These are phyloP conservation scores for Saturnispora hagleri DNA, from an alignment of 805 yeast species.

Conservation along the genomic window DNA sequence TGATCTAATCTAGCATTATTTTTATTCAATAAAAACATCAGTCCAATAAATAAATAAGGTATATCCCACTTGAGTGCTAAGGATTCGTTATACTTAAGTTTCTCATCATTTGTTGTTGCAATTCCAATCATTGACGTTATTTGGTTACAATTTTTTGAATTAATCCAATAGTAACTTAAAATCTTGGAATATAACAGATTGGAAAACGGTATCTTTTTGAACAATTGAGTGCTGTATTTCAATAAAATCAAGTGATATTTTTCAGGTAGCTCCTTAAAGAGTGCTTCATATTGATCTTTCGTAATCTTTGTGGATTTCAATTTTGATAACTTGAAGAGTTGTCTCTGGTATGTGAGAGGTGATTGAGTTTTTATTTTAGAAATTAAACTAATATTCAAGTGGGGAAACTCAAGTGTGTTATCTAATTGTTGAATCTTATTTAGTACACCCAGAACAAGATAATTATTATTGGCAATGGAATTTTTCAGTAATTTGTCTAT, in stretches of 20 bases:
- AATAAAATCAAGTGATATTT: background rate
- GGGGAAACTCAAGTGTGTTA: background rate
- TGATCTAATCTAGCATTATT: background rate
- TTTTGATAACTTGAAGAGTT: background rate
- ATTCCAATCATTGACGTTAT: background rate
- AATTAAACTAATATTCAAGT: background rate
- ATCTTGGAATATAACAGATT: background rate
- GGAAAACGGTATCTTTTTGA: background rate
- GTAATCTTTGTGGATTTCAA: background rate
- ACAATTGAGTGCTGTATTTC: background rate
- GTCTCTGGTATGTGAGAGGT: background rate
- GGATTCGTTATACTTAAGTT: background rate
- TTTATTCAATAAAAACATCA: background rate
- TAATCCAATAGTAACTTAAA: background rate
- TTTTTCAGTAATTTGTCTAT: background rate
- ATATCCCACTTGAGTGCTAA: slow-evolving; percentile 1
- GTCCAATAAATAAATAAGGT: background rate
- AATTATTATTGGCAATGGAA: background rate
- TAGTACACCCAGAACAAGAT: background rate
- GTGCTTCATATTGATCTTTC: background rate
- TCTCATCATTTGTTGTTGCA: background rate
- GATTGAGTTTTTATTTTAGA: background rate
- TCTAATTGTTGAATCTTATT: background rate
- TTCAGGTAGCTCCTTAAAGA: background rate
- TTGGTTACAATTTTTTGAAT: background rate